These are phyloP conservation scores for Fusarium newnesense DNA, from an alignment of 2,329 filamentous ascomycete genomes.

Conservation along the genomic window DNA sequence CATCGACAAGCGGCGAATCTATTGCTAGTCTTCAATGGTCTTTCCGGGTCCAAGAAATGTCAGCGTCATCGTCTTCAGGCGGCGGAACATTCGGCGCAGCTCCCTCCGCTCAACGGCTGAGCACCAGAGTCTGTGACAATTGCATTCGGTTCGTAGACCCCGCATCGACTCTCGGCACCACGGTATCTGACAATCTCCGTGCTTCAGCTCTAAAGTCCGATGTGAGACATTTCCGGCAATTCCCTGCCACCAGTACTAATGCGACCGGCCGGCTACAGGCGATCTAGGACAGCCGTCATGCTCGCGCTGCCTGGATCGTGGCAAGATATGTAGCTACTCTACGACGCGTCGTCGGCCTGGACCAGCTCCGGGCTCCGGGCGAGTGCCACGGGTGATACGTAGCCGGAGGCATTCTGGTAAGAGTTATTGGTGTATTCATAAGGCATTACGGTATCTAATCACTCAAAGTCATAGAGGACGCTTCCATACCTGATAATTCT, in stretches of 20 bases:
- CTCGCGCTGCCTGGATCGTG: not conserved
- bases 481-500: too few species aligned
- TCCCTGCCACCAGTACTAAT: not conserved
- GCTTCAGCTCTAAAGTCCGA: not conserved
- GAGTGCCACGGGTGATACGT: too few species aligned
- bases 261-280: not conserved
- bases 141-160: not conserved
- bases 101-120: not conserved
- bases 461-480: rapidly evolving
- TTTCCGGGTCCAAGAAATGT: not conserved
- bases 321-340: not conserved
- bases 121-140: not conserved
- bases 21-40: not conserved
- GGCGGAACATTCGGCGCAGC: not conserved
- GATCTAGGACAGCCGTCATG: not conserved
- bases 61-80: not conserved
- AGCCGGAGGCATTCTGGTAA: not conserved
- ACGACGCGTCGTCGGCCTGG: not conserved
- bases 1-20: not conserved
- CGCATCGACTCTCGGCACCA: not conserved
- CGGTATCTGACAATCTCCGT: not conserved
- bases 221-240: not conserved
- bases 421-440: rapidly evolving
- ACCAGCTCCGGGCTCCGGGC: not conserved
- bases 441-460: not conserved